Percentiles rank a stretch among this genome's conserved stretches.
phyloP scores from a whole-genome alignment of 768 basidiomycete genomes.

The Calocera viscosa region DNA sequence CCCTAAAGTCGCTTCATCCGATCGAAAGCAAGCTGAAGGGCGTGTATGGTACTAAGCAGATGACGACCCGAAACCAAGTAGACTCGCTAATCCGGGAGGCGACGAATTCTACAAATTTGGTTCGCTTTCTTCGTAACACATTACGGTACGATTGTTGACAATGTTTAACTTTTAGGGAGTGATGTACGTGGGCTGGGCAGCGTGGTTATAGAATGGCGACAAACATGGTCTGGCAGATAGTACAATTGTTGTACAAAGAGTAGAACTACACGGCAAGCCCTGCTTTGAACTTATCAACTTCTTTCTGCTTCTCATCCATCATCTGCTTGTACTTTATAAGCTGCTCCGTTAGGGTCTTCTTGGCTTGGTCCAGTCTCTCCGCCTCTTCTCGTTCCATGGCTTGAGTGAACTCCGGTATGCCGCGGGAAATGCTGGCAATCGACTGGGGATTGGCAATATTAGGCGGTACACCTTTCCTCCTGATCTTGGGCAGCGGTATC shows the following conservation, averaged over 20 bases:
- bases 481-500: slow-evolving; percentile 54
- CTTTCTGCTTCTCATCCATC: slow-evolving; percentile 72
- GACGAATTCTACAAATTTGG: slow-evolving; percentile 57
- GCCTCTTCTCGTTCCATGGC: slow-evolving; percentile 82
- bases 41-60: slow-evolving; percentile 39
- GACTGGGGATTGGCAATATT: slow-evolving; percentile 48
- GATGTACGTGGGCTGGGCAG: slow-evolving; percentile 85
- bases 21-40: slow-evolving; percentile 68
- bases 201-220: slow-evolving; percentile 46
- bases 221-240: neutral
- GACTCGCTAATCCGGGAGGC: slow-evolving; percentile 87
- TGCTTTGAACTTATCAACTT: slow-evolving; percentile 56
- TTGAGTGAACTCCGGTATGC: slow-evolving; percentile 67
- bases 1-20: slow-evolving; percentile 60
- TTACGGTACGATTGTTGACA: neutral
- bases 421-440: slow-evolving; percentile 45
- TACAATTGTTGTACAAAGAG: neutral
- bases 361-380: slow-evolving; percentile 64
- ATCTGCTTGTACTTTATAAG: slow-evolving; percentile 53
- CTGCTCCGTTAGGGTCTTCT: slow-evolving; percentile 56
- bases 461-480: slow-evolving; percentile 58
- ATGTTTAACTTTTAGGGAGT: slow-evolving; percentile 40
- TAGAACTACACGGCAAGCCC: slow-evolving; percentile 22
- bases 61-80: slow-evolving; percentile 75
- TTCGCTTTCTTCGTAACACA: slow-evolving; percentile 29